These are phyloP conservation scores for Auriscalpium microsporum DNA, from an alignment of 768 basidiomycete genomes.

Conservation along the genomic window DNA sequence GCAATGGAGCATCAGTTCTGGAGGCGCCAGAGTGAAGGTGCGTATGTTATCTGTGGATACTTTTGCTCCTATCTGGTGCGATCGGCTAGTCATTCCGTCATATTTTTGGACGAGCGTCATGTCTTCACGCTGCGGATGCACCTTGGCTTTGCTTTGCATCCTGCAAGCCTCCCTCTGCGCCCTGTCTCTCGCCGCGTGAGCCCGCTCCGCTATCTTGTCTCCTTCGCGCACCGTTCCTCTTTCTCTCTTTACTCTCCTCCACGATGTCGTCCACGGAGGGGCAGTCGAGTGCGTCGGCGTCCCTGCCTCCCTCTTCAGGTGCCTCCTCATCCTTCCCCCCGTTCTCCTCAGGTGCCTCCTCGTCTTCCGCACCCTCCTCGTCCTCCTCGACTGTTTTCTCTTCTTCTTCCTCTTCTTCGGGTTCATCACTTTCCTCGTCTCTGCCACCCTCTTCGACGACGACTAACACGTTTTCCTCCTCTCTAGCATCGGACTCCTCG, in stretches of 20 bases:
- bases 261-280: neutral
- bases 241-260: neutral
- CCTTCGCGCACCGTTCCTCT: neutral
- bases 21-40: neutral
- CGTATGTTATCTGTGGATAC: neutral
- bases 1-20: too few relatives aligned
- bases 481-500: neutral
- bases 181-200: too few relatives aligned
- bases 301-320: neutral
- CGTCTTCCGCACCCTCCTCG: neutral
- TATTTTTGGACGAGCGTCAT: neutral
- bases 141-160: too few relatives aligned
- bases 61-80: neutral
- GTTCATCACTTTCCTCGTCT: neutral
- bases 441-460: neutral
- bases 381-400: conserved; percentile 1
- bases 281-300: neutral
- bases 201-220: neutral
- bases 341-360: neutral
- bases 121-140: too few relatives aligned
- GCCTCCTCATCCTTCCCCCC: too few relatives aligned
- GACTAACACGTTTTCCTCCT: neutral
- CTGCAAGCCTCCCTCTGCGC: too few relatives aligned
- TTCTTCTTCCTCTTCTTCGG: neutral
- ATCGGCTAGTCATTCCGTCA: neutral